Base-by-base conservation (phyloP, 2,329 filamentous ascomycete genomes). In the Pseudonectria foliicola region DNA sequence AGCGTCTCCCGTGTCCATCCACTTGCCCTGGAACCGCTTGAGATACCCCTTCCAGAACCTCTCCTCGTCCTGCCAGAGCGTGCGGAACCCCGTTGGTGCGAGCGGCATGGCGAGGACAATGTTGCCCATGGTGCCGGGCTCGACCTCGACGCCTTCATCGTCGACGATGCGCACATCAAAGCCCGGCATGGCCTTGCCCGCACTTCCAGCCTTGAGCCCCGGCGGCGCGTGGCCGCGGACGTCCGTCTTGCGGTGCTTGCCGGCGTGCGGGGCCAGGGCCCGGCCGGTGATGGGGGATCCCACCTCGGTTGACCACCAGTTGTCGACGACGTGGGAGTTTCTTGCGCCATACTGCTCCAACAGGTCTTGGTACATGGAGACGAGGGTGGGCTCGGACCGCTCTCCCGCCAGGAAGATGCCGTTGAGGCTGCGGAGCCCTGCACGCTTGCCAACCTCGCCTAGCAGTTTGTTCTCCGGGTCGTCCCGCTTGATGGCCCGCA, bases 1-100 rank as follows among this genome's bases (percentile, higher is more conserved):
- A 1, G 87, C 83, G 56, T 96, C 89, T 3, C 89, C 90, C 0
- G 89, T 95, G 55, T 96, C 89, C 28, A 95, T 62, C 85, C 86
- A 95, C 48, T 75, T 75, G 0, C 87, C 86, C 6, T 74, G 52
- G 53, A 95, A 96, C 11, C 89, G 71, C 59, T 83, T 83, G 45
- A 95, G 62, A 51, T 95, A 96, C 2, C 87, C 78, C 43, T 75
- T 80, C 59, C 88, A 93, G 56, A 95, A 95, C 24, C 89, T 69
- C 42, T 85, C 82, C 29, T 88, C 83, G 43, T 95, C 89, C 33
- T 82, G 67, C 83, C 89, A 95, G 2, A 95, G 67, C 2, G 81
- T 89, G 1, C 86, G 82, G 52, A 95, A 88, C 0, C 82, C 88
- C 0, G 87, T 92, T 0, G 89, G 90, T 0, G 85, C 86, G 18